Base-by-base conservation (phyloP, 2,329 filamentous ascomycete genomes). In the Septoria linicola region DNA sequence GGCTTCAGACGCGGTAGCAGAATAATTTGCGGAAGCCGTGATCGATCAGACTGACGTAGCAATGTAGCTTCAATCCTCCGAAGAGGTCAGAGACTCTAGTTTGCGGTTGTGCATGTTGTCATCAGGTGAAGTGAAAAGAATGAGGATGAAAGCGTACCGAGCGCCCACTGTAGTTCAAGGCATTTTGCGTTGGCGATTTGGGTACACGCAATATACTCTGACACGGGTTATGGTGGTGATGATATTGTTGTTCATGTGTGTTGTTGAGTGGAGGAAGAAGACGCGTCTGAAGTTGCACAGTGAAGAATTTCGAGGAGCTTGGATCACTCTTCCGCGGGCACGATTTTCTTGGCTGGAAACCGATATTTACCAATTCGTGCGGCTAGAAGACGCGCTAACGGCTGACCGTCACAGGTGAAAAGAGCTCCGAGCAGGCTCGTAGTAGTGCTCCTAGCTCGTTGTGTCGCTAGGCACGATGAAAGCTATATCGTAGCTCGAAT, bases 51-150 rank as follows among this genome's bases (percentile, higher is more conserved):
- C 59, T 61, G 59, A 61, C 59, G 59, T 61, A 60, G 59, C 59
- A 61, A 56, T 59, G 55, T 55, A 58, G 59, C 59, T 61, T 59
- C 59, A 61, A 52, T 59, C 55, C 57, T 58, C 57, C 52, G 41
- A 46, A 41, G 57, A 59, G 55, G 55, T 61, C 59, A 61, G 59
- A 61, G 59, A 61, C 59, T 61, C 59, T 61, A 61, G 59, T 61
- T 61, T 61, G 59, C 59, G 59, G 59, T 61, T 61, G 55, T 58
- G 56, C 55, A 47, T 53, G 53, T 59, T 48, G 49, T 59, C 57
- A 59, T 59, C 59, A 59, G 48, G 41, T 43, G 41, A 49, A 25
- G 25, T 16, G 19, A 35, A 36, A 3, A 40, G 16, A n/a, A 17
- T 23, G 13, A 35, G 43, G 10, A 11, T 8, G 5, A 16, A 45